These are phyloP conservation scores for Colletotrichum tropicale DNA, from an alignment of 2,329 filamentous ascomycete species.

Conservation along the genomic window DNA sequence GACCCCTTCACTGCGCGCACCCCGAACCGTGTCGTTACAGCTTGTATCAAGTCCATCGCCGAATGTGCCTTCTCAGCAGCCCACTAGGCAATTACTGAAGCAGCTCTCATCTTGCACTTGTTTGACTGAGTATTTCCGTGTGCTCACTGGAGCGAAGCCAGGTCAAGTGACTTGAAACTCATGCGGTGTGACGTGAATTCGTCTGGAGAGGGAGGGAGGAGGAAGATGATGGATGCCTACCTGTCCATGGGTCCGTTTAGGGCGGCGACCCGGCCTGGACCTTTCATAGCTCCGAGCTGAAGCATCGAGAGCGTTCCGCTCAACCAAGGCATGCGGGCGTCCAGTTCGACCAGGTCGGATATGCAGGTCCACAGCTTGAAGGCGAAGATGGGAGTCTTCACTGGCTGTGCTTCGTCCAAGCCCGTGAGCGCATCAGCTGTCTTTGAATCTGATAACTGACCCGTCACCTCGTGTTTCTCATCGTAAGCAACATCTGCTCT, in stretches of 20 bases:
- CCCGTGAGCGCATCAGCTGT: slow-evolving; percentile 20
- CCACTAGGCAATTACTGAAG: background rate
- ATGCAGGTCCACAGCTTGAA: slow-evolving; percentile 81
- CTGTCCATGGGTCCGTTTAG: slow-evolving; percentile 85
- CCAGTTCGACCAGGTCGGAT: slow-evolving; percentile 74
- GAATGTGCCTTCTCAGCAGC: background rate
- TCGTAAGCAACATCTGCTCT: slow-evolving; percentile 33
- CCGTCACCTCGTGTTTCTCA: slow-evolving; percentile 19
- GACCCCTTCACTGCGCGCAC: slow-evolving; percentile 1
- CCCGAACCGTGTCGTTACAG: slow-evolving; percentile 4
- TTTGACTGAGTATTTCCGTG: slow-evolving; percentile 28
- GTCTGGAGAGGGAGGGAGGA: slow-evolving; percentile 8
- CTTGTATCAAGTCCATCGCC: background rate
- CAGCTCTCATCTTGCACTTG: slow-evolving; percentile 33
- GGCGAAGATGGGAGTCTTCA: slow-evolving; percentile 70
- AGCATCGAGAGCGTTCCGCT: slow-evolving; percentile 75
- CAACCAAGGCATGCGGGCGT: slow-evolving; percentile 90
- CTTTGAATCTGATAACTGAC: slow-evolving; percentile 27
- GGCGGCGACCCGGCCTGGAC: slow-evolving; percentile 76
- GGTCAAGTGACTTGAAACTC: slow-evolving; percentile 49
- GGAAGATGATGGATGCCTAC: slow-evolving; percentile 64
- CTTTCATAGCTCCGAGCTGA: slow-evolving; percentile 74
- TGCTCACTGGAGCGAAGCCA: slow-evolving; percentile 39
- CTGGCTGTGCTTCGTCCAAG: slow-evolving; percentile 10
- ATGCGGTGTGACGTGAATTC: slow-evolving; percentile 46